Evolutionary conservation across 73 alveolate genomes (phyloP).

Genomic region (Breviolum minutum): DNA sequence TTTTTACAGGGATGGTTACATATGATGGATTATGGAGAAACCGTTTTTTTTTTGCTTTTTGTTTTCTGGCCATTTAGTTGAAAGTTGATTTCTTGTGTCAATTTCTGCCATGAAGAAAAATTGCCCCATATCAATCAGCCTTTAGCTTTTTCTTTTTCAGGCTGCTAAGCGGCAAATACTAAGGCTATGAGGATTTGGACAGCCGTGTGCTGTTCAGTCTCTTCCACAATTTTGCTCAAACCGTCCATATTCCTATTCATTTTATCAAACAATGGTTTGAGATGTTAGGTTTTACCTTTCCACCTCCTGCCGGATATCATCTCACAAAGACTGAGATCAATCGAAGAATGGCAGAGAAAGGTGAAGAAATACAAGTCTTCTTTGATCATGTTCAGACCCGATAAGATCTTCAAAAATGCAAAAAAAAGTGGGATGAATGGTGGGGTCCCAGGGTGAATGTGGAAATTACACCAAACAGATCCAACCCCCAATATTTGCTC

Average conservation of each 20-base stretch:
- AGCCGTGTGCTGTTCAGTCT: background rate
- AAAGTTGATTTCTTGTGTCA: background rate
- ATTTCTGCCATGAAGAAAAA: background rate
- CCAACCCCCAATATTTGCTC: too few species aligned
- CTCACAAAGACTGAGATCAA: background rate
- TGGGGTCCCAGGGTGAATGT: too few species aligned
- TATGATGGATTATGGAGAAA: background rate
- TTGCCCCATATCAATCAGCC: background rate
- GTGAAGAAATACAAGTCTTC: background rate
- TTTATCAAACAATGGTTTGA: background rate
- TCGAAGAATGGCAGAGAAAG: background rate
- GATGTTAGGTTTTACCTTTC: constrained; percentile 3
- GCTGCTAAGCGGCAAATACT: background rate
- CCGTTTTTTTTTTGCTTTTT: too few species aligned
- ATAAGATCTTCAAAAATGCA: background rate
- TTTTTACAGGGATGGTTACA: background rate
- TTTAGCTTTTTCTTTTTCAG: background rate
- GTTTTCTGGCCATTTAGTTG: background rate
- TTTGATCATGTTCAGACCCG: background rate
- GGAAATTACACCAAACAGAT: too few species aligned
- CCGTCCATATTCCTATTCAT: background rate
- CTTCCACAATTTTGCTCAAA: background rate
- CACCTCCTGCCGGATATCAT: constrained; percentile 14
- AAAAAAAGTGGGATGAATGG: background rate
- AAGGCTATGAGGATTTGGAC: background rate